These are phyloP conservation scores for Podila horticola DNA, from an alignment of 192 early-diverging fungal species.

Conservation along the genomic window DNA sequence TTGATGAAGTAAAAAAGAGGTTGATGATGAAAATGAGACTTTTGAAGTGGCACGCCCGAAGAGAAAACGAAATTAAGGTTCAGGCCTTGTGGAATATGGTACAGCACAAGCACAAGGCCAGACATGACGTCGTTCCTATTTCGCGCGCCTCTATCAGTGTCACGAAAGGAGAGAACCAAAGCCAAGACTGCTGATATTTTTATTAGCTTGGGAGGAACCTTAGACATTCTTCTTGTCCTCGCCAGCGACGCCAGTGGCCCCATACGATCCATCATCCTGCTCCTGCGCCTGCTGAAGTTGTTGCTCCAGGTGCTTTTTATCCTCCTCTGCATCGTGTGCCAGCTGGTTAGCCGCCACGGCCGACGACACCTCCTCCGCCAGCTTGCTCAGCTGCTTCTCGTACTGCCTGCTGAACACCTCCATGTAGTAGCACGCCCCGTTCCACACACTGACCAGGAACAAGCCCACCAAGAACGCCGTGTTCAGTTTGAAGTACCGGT, in stretches of 20 bases:
- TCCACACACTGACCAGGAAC: slow-evolving; percentile 69
- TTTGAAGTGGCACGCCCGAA: too few relatives aligned
- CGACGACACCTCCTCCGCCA: slow-evolving; percentile 29
- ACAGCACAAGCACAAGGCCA: too few relatives aligned
- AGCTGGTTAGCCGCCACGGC: slow-evolving; percentile 37
- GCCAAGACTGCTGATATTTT: too few relatives aligned
- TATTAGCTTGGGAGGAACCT: background rate
- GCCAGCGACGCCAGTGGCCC: background rate
- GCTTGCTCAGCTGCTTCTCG: slow-evolving; percentile 35
- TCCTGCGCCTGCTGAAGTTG: background rate
- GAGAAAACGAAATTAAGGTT: too few relatives aligned
- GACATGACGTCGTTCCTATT: slow-evolving; percentile 1
- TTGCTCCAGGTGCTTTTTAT: slow-evolving; percentile 2
- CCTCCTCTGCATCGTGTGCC: slow-evolving; percentile 11
- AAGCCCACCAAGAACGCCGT: slow-evolving; percentile 61
- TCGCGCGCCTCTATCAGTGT: too few relatives aligned
- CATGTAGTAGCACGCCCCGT: slow-evolving; percentile 77
- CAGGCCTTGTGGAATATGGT: too few relatives aligned
- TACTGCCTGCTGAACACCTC: slow-evolving; percentile 74
- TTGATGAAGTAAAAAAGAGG: background rate
- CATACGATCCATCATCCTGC: background rate
- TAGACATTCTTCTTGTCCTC: slow-evolving; percentile 44
- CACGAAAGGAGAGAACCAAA: background rate
- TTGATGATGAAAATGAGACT: background rate
- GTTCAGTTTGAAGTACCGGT: slow-evolving; percentile 64